These are phyloP conservation scores for Beta vulgaris DNA, from an alignment of 148 eudicot genomes.

Conservation along the genomic window DNA sequence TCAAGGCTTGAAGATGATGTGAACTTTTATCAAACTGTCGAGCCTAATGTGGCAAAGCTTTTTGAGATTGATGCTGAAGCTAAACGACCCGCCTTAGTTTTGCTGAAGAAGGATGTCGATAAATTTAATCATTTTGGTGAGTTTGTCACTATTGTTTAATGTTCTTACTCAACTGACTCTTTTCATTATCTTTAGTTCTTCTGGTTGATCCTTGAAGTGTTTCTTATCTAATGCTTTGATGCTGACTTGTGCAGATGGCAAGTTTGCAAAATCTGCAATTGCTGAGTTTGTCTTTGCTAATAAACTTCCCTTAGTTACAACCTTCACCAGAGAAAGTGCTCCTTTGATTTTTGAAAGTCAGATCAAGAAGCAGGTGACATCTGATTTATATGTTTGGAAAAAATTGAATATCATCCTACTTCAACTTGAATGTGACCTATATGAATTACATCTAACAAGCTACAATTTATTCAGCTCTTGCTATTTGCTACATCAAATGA, in stretches of 20 bases:
- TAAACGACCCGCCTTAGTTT: constrained; percentile 77
- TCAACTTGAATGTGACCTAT: not conserved
- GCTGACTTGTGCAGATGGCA: constrained; percentile 53
- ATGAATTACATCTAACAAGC: constrained; percentile 14
- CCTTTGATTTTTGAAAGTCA: constrained; percentile 73
- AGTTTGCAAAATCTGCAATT: constrained; percentile 61
- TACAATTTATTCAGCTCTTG: constrained; percentile 47
- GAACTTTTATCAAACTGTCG: constrained; percentile 82
- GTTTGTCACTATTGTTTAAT: constrained; percentile 19
- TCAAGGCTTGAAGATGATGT: constrained; percentile 77
- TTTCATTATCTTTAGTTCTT: not conserved
- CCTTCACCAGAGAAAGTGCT: constrained; percentile 74
- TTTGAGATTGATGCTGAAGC: constrained; percentile 64
- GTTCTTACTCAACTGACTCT: not conserved
- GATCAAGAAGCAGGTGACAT: constrained; percentile 74
- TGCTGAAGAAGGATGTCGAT: constrained; percentile 85
- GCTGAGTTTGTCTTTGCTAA: constrained; percentile 73
- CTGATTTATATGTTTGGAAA: not conserved
- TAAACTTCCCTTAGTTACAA: constrained; percentile 83
- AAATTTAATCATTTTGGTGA: constrained; percentile 71
- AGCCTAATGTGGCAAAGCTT: constrained; percentile 75
- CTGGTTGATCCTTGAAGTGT: not conserved
- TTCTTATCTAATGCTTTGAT: constrained; percentile 10
- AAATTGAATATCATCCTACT: not conserved
- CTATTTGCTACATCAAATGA: constrained; percentile 77